phyloP scores from a whole-genome alignment of 805 yeast genomes.

The Saccharomyces kudriavzevii region DNA sequence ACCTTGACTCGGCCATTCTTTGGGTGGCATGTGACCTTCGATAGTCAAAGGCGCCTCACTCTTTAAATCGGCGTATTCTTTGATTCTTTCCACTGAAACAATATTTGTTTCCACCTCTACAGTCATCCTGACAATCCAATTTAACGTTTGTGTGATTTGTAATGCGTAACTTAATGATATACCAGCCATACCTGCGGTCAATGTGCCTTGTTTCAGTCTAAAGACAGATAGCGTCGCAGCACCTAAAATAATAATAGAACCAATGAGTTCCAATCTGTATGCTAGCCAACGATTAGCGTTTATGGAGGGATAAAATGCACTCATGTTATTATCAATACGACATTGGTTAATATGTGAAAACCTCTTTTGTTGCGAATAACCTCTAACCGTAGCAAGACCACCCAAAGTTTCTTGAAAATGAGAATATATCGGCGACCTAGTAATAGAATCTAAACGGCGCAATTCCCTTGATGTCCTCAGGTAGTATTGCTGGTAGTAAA shows the following conservation, averaged over 20 bases:
- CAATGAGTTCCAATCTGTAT: conserved; percentile 83
- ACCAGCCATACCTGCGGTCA: conserved; percentile 91
- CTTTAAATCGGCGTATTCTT: conserved; percentile 71
- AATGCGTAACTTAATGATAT: conserved; percentile 87
- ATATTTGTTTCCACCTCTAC: conserved; percentile 97
- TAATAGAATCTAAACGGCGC: conserved; percentile 72
- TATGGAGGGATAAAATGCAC: conserved; percentile 86
- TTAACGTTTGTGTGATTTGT: conserved; percentile 85
- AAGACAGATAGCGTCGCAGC: conserved; percentile 77
- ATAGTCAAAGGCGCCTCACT: conserved; percentile 80
- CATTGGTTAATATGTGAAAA: conserved; percentile 57
- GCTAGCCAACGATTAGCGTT: conserved; percentile 97
- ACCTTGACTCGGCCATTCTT: conserved; percentile 69
- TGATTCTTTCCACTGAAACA: conserved; percentile 90
- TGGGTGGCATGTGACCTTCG: conserved; percentile 58
- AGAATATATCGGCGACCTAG: conserved; percentile 73
- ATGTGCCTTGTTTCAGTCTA: conserved; percentile 55
- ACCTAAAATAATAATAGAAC: conserved; percentile 78
- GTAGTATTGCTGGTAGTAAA: conserved; percentile 69
- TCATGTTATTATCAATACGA: conserved; percentile 77
- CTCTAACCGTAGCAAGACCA: conserved; percentile 70
- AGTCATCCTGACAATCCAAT: conserved; percentile 98
- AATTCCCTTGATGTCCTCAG: conserved; percentile 72
- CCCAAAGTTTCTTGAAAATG: conserved; percentile 76
- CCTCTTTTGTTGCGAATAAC: conserved; percentile 58